Percentiles rank a stretch among this genome's conserved stretches.
phyloP scores from a whole-genome alignment of 345 rosid genomes.

The Kandelia obovata region DNA sequence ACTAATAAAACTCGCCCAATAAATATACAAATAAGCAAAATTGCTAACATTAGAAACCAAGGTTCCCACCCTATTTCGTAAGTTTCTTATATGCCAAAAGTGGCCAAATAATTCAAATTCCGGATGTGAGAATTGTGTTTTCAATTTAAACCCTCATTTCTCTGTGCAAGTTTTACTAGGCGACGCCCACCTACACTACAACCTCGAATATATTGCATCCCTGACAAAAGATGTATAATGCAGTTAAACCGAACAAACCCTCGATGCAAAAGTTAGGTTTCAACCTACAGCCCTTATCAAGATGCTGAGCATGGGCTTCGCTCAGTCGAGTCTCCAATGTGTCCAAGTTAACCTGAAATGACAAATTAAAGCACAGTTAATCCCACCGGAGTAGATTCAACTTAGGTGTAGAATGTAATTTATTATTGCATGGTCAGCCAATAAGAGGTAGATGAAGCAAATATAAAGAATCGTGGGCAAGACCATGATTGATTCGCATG shows the following conservation, averaged over 20 bases:
- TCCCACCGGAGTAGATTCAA: not conserved
- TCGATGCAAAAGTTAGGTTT: constrained; percentile 59
- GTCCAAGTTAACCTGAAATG: constrained; percentile 52
- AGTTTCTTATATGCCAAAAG: too few relatives aligned
- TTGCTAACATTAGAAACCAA: too few relatives aligned
- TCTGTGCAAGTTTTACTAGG: too few relatives aligned
- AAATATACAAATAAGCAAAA: too few relatives aligned
- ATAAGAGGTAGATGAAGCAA: not conserved
- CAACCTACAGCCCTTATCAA: constrained; percentile 64
- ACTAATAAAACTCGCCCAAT: not conserved
- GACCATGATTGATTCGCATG: not conserved
- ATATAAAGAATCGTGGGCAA: not conserved
- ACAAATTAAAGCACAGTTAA: not conserved
- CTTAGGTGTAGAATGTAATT: not conserved
- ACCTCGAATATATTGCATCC: constrained; percentile 65
- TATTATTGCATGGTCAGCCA: not conserved
- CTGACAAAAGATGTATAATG: constrained; percentile 64
- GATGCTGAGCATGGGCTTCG: constrained; percentile 62
- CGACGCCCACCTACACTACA: constrained; percentile 36
- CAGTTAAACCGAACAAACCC: constrained; percentile 56
- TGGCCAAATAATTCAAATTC: too few relatives aligned
- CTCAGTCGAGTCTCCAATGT: constrained; percentile 52
- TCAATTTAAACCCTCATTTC: too few relatives aligned
- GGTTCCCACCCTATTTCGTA: too few relatives aligned
- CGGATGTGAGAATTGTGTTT: too few relatives aligned